Conservation (phyloP, 2,329 filamentous ascomycete genomes). For the Xylaria sp. region DNA sequence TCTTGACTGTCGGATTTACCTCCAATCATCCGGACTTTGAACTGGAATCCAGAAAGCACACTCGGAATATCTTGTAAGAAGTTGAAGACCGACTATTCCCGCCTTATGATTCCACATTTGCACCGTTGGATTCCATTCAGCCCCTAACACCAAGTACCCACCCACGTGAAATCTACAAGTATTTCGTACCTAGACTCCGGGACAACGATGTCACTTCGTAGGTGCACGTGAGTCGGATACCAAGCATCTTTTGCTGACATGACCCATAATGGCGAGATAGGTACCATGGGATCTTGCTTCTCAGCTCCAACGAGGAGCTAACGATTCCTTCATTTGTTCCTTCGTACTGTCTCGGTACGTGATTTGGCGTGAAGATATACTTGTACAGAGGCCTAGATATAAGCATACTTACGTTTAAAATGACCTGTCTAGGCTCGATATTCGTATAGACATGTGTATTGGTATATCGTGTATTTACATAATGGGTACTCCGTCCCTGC, state of each 20-base stretch:
- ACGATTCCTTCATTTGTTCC: neutral
- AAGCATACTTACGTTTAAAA: neutral
- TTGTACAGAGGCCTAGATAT: neutral
- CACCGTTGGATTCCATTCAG: no score
- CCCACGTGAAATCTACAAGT: no score
- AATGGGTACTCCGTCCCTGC: no score
- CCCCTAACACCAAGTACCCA: no score
- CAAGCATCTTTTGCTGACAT: neutral
- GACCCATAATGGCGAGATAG: neutral
- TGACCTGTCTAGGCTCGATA: no score
- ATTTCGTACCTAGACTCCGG: neutral
- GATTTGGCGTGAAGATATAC: neutral
- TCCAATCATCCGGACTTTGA: no score
- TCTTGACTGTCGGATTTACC: no score
- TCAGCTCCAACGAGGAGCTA: neutral
- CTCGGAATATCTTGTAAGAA: no score
- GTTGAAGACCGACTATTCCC: no score
- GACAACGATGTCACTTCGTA: neutral
- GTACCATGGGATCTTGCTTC: neutral
- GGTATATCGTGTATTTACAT: neutral
- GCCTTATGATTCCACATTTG: no score
- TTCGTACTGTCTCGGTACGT: neutral
- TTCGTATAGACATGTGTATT: neutral
- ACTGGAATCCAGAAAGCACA: no score
- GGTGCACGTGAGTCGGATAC: neutral